These are phyloP conservation scores for Lablab purpureus DNA, from an alignment of 306 rosid species.

Conservation along the genomic window DNA sequence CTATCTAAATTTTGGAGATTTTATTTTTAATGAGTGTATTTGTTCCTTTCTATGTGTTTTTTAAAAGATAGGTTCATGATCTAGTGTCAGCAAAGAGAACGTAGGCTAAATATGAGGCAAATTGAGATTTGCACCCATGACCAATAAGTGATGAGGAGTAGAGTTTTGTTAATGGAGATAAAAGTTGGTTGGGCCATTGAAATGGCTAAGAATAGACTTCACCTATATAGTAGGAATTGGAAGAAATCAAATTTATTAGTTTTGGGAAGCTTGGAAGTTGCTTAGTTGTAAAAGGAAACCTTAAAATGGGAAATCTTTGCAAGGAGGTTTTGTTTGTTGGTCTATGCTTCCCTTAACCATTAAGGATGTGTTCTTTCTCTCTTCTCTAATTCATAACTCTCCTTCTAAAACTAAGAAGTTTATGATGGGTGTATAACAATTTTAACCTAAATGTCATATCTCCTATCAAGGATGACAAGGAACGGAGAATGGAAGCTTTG, in stretches of 20 bases:
- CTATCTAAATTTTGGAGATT: neutral
- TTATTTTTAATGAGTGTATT: neutral
- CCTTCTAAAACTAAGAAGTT: too few relatives aligned
- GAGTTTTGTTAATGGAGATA: neutral
- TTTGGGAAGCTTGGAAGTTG: neutral
- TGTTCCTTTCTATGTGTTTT: neutral
- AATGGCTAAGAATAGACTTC: neutral
- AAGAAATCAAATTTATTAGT: neutral
- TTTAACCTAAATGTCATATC: too few relatives aligned
- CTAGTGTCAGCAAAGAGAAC: neutral
- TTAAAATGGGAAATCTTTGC: too few relatives aligned
- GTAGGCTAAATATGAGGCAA: neutral
- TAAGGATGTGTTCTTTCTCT: too few relatives aligned
- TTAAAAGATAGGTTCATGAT: neutral
- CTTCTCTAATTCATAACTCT: too few relatives aligned
- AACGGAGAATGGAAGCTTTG: too few relatives aligned
- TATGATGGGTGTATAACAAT: too few relatives aligned
- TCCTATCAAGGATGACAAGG: too few relatives aligned
- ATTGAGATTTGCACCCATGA: neutral
- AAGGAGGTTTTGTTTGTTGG: too few relatives aligned
- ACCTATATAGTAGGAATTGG: too few relatives aligned
- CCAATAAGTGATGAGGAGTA: neutral
- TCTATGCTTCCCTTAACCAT: too few relatives aligned
- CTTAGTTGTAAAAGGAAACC: neutral
- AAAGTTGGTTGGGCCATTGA: constrained; percentile 4